Conservation (phyloP, 345 rosid genomes). For the Brassica carinata region DNA sequence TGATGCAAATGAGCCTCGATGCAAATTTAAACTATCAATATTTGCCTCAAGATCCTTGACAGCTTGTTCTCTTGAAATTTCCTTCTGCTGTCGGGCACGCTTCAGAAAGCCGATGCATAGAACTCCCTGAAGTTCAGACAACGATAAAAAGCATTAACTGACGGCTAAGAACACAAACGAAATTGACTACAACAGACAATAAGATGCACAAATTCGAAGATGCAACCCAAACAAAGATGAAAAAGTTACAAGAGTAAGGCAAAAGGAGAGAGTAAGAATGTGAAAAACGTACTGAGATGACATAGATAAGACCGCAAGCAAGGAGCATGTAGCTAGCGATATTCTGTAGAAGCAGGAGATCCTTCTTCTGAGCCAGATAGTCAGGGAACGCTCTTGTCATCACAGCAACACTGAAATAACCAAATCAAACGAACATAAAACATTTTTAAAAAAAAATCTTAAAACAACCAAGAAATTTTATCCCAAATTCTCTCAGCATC, state of each 20-base stretch:
- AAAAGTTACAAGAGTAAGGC: neutral
- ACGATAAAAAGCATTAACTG: neutral
- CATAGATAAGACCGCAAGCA: conserved; percentile 76
- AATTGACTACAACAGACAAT: too few relatives aligned
- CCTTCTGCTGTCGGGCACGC: conserved; percentile 72
- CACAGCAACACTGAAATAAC: conserved; percentile 73
- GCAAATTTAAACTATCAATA: conserved; percentile 2
- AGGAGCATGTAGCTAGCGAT: conserved; percentile 91
- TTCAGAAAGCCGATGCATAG: conserved; percentile 86
- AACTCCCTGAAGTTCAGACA: conserved; percentile 59
- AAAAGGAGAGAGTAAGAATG: neutral
- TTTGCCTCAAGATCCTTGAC: conserved; percentile 81
- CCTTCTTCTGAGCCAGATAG: conserved; percentile 48
- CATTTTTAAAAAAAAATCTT: neutral
- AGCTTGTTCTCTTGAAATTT: conserved; percentile 79
- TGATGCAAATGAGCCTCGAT: neutral
- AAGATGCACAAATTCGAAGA: too few relatives aligned
- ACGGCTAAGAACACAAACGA: neutral
- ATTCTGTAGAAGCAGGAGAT: conserved; percentile 70
- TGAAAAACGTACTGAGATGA: conserved; percentile 34
- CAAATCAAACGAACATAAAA: neutral
- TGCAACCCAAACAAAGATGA: neutral
- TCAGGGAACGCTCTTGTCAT: conserved; percentile 96
- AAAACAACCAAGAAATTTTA: neutral
- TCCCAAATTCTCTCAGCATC: neutral